These are phyloP conservation scores for Chaetomium globosum DNA, from an alignment of 2,329 filamentous ascomycete genomes.

Conservation along the genomic window DNA sequence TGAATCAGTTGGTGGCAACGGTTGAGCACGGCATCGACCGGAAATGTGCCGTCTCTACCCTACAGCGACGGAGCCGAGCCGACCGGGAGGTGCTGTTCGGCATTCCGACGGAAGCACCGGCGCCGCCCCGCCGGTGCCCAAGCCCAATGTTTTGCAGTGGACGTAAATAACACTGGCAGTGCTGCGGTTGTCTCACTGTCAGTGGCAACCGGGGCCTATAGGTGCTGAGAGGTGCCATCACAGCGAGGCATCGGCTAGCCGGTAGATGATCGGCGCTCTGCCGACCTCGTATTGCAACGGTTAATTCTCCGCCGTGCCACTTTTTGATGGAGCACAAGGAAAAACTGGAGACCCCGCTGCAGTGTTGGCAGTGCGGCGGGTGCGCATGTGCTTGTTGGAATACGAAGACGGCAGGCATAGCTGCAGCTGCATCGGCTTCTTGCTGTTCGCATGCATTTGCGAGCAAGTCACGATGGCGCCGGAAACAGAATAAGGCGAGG, in stretches of 20 bases:
- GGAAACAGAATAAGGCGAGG: slow-evolving; percentile 1
- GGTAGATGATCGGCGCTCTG: slow-evolving; percentile 19
- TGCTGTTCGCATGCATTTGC: slow-evolving; percentile 12
- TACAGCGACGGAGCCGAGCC: not conserved
- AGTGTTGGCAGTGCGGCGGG: not conserved
- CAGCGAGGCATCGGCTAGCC: not conserved
- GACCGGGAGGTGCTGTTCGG: not conserved
- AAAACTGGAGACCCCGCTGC: not conserved
- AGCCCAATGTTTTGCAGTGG: not conserved
- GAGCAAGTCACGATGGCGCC: slow-evolving; percentile 10
- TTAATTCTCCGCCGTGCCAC: slow-evolving; percentile 13
- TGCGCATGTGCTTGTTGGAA: slow-evolving; percentile 3
- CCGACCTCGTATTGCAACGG: slow-evolving; percentile 24
- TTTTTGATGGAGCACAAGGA: slow-evolving; percentile 13
- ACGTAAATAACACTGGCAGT: not conserved
- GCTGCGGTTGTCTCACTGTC: not conserved
- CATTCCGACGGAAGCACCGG: not conserved
- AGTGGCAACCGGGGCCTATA: not conserved
- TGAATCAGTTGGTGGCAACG: not conserved
- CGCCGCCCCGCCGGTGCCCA: not conserved
- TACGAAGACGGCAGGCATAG: slow-evolving; percentile 16
- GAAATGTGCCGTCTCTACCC: not conserved
- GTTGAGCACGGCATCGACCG: not conserved
- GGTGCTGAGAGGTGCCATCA: not conserved
- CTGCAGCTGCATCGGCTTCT: slow-evolving; percentile 7